These are phyloP conservation scores for Plasmopara viticola DNA, from an alignment of 352 stramenopile species.

Conservation along the genomic window DNA sequence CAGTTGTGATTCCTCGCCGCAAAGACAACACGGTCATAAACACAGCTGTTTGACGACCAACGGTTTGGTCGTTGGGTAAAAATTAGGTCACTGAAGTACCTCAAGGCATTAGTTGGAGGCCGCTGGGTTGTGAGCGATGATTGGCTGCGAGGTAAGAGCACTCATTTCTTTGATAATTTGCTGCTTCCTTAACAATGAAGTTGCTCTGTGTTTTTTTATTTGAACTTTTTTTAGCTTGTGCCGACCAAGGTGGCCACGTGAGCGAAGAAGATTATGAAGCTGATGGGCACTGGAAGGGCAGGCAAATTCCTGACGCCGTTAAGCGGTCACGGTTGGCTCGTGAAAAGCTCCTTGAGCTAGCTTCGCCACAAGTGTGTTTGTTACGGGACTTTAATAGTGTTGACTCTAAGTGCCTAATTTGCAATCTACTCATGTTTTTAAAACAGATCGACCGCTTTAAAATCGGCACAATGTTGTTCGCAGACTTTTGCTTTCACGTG, in stretches of 20 bases:
- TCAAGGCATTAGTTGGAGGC: constrained; percentile 70
- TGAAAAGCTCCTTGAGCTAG: constrained; percentile 33
- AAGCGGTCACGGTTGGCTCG: constrained; percentile 36
- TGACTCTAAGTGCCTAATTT: neutral
- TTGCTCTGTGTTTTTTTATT: constrained; percentile 8
- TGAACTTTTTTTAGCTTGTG: too few relatives aligned
- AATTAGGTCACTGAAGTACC: constrained; percentile 81
- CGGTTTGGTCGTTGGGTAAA: constrained; percentile 64
- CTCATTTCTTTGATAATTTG: neutral
- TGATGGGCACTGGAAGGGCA: constrained; percentile 54
- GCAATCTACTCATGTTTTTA: neutral
- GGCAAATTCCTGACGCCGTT: constrained; percentile 40
- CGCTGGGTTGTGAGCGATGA: constrained; percentile 82
- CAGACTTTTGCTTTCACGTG: constrained; percentile 60
- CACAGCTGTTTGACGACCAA: constrained; percentile 37
- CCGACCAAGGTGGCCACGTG: constrained; percentile 25
- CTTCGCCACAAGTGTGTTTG: constrained; percentile 19
- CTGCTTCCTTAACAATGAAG: constrained; percentile 4
- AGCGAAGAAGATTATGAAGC: constrained; percentile 51
- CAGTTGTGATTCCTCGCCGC: constrained; percentile 13
- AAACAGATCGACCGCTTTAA: constrained; percentile 8
- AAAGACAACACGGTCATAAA: constrained; percentile 26
- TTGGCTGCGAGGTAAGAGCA: constrained; percentile 54
- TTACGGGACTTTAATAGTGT: neutral
- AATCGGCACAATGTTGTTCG: constrained; percentile 70